Base-by-base conservation (phyloP, 208 protist species). In the Trypanosomatidae sp. region DNA sequence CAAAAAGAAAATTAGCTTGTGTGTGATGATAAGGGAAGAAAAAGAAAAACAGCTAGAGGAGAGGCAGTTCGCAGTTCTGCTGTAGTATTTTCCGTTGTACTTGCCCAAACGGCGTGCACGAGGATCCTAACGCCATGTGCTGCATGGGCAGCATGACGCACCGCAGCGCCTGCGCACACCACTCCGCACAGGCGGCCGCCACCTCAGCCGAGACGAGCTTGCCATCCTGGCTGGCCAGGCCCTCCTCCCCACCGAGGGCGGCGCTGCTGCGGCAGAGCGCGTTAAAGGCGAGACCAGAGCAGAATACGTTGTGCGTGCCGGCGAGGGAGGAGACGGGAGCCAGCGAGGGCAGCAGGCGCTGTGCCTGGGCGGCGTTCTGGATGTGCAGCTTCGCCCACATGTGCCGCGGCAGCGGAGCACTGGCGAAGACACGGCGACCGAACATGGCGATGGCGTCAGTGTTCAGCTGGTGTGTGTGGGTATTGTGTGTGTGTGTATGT, bases 381-480 rank as follows among this genome's bases (percentile, higher is more conserved):
- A 95, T 90, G 81, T 92, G 85, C 73, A 95, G 73, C 50, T 74
- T 70, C 28, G 78, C 70, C 85, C 86, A 95, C 83, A 87, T 83
- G 39, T 78, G 80, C 25, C 91, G 91, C n/a, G 91, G 91, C 9
- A 95, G 71, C 28, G 83, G 77, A 1, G 87, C 83, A 64, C 91
- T 95, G 30, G 89, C 86, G 69, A 92, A 95, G 9, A 93, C 86
- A 60, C 91, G 91, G 60, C 91, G 86, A 44, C 87, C 85, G 75
- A 95, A 95, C 91, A 95, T 95, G 25, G 19, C 49, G 2, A 22
- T 7, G 22, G 43, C 9, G 28, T 25, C n/a, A 15, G 36, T 22
- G 58, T n/a, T n/a, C n/a, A n/a, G n/a, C n/a, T n/a, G n/a, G n/a
- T n/a, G n/a, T n/a, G n/a, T n/a, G n/a, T n/a, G n/a, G n/a, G n/a